Conservation (phyloP, 345 rosid species). For the Syzygium aqueum region DNA sequence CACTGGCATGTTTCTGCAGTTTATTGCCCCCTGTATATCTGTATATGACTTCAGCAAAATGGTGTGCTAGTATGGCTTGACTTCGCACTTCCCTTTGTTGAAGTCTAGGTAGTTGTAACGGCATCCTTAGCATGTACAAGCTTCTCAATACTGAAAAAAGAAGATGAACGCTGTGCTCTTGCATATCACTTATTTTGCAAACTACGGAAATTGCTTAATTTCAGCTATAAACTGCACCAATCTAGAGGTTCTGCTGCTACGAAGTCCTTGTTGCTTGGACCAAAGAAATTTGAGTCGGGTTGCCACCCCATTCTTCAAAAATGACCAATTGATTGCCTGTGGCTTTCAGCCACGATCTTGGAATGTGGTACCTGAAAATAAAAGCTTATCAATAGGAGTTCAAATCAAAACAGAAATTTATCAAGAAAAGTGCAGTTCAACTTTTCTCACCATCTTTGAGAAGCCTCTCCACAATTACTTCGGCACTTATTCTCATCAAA, state of each 20-base stretch:
- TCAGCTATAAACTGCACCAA: not conserved
- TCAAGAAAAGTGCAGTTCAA: not conserved
- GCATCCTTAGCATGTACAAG: not conserved
- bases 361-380: conserved; percentile 74
- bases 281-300: conserved; percentile 59
- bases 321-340: conserved; percentile 44
- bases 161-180: not conserved
- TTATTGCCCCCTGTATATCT: not conserved
- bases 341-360: conserved; percentile 74
- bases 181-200: not conserved
- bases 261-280: conserved; percentile 31
- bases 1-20: not conserved
- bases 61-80: not conserved
- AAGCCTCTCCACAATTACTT: conserved; percentile 62
- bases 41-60: not conserved
- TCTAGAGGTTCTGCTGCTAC: not conserved
- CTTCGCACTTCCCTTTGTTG: not conserved
- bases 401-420: not conserved
- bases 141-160: not conserved
- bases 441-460: conserved; percentile 63
- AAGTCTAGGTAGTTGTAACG: not conserved
- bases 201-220: not conserved
- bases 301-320: conserved; percentile 57
- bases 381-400: not conserved
- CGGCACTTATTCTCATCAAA: conserved; percentile 42